Evolutionary conservation across 345 rosid species (phyloP).

Genomic region (Heritiera fomes): DNA sequence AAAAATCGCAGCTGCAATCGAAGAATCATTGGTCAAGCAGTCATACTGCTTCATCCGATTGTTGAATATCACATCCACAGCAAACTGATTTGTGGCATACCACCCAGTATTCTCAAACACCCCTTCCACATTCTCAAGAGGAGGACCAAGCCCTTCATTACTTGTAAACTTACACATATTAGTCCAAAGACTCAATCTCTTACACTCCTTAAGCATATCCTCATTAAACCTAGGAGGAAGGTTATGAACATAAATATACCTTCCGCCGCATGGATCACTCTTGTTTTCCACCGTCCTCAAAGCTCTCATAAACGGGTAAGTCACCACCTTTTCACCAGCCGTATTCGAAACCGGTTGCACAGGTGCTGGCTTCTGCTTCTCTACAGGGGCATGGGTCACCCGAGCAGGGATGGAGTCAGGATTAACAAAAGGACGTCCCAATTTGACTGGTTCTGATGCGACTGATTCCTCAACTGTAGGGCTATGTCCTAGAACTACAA

Average conservation of each 20-base stretch:
- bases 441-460: conserved; percentile 19
- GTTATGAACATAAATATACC: conserved; percentile 77
- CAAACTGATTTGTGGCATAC: conserved; percentile 88
- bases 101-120: conserved; percentile 81
- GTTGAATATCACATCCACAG: conserved; percentile 81
- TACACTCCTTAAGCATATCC: conserved; percentile 84
- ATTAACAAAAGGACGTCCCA: conserved; percentile 28
- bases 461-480: conserved; percentile 34
- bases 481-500: conserved; percentile 46
- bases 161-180: conserved; percentile 86
- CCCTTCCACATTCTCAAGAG: conserved; percentile 73
- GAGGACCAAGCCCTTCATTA: conserved; percentile 83
- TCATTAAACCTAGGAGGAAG: conserved; percentile 79
- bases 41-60: conserved; percentile 87
- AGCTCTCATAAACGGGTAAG: conserved; percentile 61
- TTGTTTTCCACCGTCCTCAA: conserved; percentile 70
- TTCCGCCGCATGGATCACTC: conserved; percentile 84
- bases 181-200: conserved; percentile 83
- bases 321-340: conserved; percentile 23
- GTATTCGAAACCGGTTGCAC: not conserved
- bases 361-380: not conserved
- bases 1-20: conserved; percentile 78
- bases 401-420: conserved; percentile 33
- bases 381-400: conserved; percentile 22
- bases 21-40: conserved; percentile 81